phyloP scores from a whole-genome alignment of 2,329 filamentous ascomycete species.

The Mariannaea elegans region DNA sequence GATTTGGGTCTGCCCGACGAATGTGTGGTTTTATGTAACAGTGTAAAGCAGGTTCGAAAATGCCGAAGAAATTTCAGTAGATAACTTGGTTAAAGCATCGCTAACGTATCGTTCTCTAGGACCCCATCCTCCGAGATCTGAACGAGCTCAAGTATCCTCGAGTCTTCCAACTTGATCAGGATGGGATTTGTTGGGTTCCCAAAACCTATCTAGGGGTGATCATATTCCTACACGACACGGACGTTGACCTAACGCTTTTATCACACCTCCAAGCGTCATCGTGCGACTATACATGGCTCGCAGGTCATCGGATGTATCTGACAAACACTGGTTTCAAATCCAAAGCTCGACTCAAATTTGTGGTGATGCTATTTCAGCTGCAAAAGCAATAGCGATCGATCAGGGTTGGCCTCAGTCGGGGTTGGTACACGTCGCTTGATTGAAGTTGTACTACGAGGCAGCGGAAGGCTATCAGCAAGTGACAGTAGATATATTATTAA shows the following conservation, averaged over 20 bases:
- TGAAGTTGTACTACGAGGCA: too few species aligned
- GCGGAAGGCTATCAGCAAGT: too few species aligned
- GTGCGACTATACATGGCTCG: neutral
- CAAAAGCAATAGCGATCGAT: too few species aligned
- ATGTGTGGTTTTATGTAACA: neutral
- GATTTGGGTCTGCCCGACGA: neutral
- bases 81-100: neutral
- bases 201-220: neutral
- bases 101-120: neutral
- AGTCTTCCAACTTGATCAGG: neutral
- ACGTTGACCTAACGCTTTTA: neutral
- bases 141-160: neutral
- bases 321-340: neutral
- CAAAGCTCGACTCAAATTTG: neutral
- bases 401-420: too few species aligned
- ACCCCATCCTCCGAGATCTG: neutral
- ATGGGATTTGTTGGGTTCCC: neutral
- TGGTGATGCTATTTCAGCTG: neutral
- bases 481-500: too few species aligned
- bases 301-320: neutral
- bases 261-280: neutral
- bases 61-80: neutral
- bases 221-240: neutral
- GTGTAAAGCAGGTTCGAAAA: neutral
- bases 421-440: too few species aligned